These are phyloP conservation scores for Talaromyces thailandensis DNA, from an alignment of 495 filamentous ascomycete genomes.

Conservation along the genomic window DNA sequence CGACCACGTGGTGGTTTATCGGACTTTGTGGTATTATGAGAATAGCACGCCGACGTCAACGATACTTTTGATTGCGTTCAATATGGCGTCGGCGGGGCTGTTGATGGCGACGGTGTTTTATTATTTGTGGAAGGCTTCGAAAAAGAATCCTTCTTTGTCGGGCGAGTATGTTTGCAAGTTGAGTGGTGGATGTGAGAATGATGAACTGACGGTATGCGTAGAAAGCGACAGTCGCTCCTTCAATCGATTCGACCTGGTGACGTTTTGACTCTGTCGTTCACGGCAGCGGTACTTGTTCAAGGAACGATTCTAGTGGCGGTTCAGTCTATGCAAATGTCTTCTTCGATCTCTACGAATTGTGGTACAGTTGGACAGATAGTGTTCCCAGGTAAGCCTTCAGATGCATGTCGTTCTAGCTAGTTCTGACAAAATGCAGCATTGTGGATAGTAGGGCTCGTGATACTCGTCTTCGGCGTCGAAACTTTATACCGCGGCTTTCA, in stretches of 20 bases:
- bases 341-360: constrained; percentile 15
- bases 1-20: not conserved
- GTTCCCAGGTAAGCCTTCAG: constrained; percentile 20
- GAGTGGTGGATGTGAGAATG: not conserved
- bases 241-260: constrained; percentile 24
- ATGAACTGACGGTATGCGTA: not conserved
- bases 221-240: constrained; percentile 1
- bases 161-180: not conserved
- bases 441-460: constrained; percentile 25
- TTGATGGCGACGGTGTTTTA: constrained; percentile 9
- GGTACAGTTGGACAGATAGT: constrained; percentile 17
- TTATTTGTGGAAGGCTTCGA: constrained; percentile 5
- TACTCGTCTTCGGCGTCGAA: constrained; percentile 26
- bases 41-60: constrained; percentile 4
- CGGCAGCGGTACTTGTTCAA: constrained; percentile 24
- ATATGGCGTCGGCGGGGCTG: constrained; percentile 10
- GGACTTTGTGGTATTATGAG: not conserved
- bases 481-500: constrained; percentile 21
- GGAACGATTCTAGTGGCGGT: constrained; percentile 21
- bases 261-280: constrained; percentile 22
- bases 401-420: not conserved
- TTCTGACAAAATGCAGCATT: constrained; percentile 14
- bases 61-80: constrained; percentile 10
- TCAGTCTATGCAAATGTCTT: constrained; percentile 14
- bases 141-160: not conserved